A percentile compares a stretch with the other conserved stretches of the same genome.
phyloP scores from a whole-genome alignment of 2,329 filamentous ascomycete genomes.

The Cyclaneusma minus region DNA sequence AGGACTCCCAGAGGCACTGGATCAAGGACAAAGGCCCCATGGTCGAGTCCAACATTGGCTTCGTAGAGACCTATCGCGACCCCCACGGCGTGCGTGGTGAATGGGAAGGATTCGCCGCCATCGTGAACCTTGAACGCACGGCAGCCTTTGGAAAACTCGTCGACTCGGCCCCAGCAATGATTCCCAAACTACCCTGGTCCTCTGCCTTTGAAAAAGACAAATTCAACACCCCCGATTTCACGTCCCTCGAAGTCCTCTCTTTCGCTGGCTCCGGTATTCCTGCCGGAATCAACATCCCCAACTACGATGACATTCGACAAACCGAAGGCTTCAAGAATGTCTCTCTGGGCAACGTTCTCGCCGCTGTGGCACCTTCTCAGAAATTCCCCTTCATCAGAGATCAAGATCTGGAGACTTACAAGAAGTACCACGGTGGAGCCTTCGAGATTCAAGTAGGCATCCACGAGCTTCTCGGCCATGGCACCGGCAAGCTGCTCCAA shows the following conservation, averaged over 20 bases:
- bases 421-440: slow-evolving; percentile 68
- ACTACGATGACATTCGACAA: slow-evolving; percentile 67
- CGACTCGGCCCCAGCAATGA: slow-evolving; percentile 62
- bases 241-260: slow-evolving; percentile 77
- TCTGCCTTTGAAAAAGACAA: slow-evolving; percentile 90
- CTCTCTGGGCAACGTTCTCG: slow-evolving; percentile 82
- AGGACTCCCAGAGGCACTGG: slow-evolving; percentile 68
- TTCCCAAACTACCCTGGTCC: slow-evolving; percentile 79
- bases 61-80: slow-evolving; percentile 76
- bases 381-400: slow-evolving; percentile 80
- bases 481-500: slow-evolving; percentile 85
- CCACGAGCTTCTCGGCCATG: slow-evolving; percentile 78
- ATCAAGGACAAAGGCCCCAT: slow-evolving; percentile 69
- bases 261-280: slow-evolving; percentile 44
- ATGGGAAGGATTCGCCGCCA: slow-evolving; percentile 73
- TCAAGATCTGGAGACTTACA: slow-evolving; percentile 61
- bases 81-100: slow-evolving; percentile 68
- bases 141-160: slow-evolving; percentile 78
- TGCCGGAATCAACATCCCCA: slow-evolving; percentile 26
- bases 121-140: slow-evolving; percentile 84
- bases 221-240: slow-evolving; percentile 92
- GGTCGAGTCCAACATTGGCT: slow-evolving; percentile 69
- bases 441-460: slow-evolving; percentile 95
- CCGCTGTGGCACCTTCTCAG: slow-evolving; percentile 83
- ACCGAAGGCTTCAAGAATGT: slow-evolving; percentile 85